Percentiles rank a stretch among this genome's conserved stretches.
Evolutionary conservation across 1,139 yeast species (phyloP).

Genomic region (Taphrina deformans): DNA sequence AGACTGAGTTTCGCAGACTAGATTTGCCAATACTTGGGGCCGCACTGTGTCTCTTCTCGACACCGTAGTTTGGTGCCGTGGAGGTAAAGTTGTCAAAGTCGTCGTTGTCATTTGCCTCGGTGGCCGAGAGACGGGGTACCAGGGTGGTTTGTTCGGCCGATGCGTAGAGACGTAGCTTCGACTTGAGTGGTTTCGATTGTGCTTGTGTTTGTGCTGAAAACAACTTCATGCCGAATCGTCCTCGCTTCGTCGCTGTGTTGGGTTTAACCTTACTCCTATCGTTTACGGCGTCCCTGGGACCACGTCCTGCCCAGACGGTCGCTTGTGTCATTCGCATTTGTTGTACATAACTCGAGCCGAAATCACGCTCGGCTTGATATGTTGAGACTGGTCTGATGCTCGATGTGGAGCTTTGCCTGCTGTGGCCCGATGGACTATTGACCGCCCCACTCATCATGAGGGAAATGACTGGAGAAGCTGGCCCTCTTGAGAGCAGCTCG

Average conservation of each 20-base stretch:
- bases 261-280: conserved; percentile 18
- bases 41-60: conserved; percentile 2
- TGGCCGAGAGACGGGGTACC: conserved; percentile 35
- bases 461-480: background rate
- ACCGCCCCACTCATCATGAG: background rate
- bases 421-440: background rate
- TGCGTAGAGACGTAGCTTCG: conserved; percentile 23
- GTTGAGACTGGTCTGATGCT: conserved; percentile 10
- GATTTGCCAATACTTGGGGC: conserved; percentile 28
- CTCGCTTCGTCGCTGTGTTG: conserved; percentile 9
- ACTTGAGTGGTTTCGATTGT: conserved; percentile 4
- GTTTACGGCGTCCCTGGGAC: conserved; percentile 30
- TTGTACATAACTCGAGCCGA: conserved; percentile 30
- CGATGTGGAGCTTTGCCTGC: conserved; percentile 10
- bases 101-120: conserved; percentile 35
- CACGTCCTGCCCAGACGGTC: conserved; percentile 37
- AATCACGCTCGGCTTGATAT: background rate
- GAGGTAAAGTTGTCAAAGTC: conserved; percentile 23
- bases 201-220: conserved; percentile 1
- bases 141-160: conserved; percentile 37
- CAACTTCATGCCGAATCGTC: conserved; percentile 30
- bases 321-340: conserved; percentile 33
- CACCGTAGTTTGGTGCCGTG: background rate
- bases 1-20: conserved; percentile 1
- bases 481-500: no score